Evolutionary conservation across 2,329 filamentous ascomycete genomes (phyloP), one percentile per base, ranked within the genome.

Genomic region (Aspergillus sojae): DNA sequence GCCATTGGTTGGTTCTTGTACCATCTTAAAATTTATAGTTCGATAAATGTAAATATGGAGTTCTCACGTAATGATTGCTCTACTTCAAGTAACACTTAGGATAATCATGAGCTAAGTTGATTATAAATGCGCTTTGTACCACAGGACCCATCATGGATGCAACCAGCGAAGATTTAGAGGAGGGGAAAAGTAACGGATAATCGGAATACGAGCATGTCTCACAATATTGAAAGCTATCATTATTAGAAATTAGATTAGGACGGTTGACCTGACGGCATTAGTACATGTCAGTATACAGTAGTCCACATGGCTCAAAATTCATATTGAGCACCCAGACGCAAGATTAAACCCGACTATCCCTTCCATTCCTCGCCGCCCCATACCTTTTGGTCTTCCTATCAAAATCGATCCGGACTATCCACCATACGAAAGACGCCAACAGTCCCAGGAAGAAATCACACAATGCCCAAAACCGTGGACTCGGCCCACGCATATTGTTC

Each of bases 401-500:
- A 14, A 36, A 46, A 9, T 30, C 16, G n/a, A 46, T 7, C 26
- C 60, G 39, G 19, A 57, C 23, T 19, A 34, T 30, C 60, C 60
- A 62, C 32, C 41, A 62, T 14, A 62, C 16, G 3, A 50, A 23
- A 5, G 55, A 30, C 3, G 41, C 60, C 21, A 62, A 5, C 12
- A 57, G 6, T 3, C 60, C 60, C 34, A 62, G 19, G 9, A 62
- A 5, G 30, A 62, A 52, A 12, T 62, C 60, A 32, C 30, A 62
- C 12, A 52, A n/a, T 6, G 34, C 39, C 60, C 60, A 62, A 16
- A 62, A 62, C 54, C 60, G 30, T 45, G 60, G 60, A 62, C 60
- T 62, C 23, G 60, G 60, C 12, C 60, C 60, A 23, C 60, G 45
- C 60, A 62, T 62, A 55, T 62, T 57, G 19, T 62, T 57, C 21